A percentile compares a stretch with the other conserved stretches of the same genome.
These are phyloP conservation scores for Cercospora brassicicola DNA, from an alignment of 2,329 filamentous ascomycete species.

Conservation along the genomic window DNA sequence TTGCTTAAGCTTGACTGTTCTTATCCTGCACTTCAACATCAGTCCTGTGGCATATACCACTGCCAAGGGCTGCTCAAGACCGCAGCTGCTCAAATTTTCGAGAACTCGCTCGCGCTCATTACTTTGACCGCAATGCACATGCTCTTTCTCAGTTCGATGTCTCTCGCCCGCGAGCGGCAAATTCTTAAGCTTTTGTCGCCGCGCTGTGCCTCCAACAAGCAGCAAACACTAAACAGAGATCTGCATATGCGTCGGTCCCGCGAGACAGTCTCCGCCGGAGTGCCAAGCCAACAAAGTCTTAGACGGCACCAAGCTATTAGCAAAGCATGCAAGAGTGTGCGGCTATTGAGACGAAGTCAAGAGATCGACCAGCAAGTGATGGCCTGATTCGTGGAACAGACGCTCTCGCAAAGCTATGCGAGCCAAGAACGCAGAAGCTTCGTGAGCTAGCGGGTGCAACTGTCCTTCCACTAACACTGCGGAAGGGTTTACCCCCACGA, in stretches of 20 bases:
- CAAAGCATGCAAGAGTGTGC: background rate
- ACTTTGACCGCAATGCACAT: background rate
- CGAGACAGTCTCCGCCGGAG: background rate
- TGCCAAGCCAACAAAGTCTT: background rate
- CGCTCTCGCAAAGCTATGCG: background rate
- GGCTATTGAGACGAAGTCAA: background rate
- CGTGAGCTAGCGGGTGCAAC: background rate
- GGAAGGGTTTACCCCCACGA: background rate
- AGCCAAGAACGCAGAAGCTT: background rate
- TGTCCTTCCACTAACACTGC: background rate
- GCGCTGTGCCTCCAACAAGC: background rate
- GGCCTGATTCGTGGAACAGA: background rate
- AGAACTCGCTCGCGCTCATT: background rate
- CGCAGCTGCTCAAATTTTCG: background rate
- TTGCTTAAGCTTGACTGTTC: background rate
- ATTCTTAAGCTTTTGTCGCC: background rate
- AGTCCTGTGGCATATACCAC: background rate
- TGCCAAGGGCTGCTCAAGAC: background rate
- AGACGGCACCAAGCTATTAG: background rate
- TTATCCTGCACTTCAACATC: background rate
- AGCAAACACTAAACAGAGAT: background rate
- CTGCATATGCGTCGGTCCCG: background rate
- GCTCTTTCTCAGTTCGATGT: background rate
- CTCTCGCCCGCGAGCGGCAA: background rate
- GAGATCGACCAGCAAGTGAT: background rate